Base-by-base conservation (phyloP, 208 protist species). In the Crithidia bombi region DNA sequence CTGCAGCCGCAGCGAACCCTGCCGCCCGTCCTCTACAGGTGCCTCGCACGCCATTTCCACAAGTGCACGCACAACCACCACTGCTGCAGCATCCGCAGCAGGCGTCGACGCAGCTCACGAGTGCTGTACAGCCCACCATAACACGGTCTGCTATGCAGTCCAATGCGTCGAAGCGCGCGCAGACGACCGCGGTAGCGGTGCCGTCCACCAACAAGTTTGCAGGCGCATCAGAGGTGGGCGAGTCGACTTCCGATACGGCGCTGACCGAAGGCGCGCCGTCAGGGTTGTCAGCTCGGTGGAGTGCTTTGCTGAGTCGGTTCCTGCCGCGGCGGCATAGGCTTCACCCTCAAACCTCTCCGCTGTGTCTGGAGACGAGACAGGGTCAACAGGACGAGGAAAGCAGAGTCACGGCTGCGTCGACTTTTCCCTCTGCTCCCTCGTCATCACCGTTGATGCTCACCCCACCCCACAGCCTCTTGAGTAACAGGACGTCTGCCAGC, bases 11-110 rank as follows among this genome's bases (percentile, higher is more conserved):
- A 17, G 19, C 32, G 3, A 9, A 11, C n/a, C n/a, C 9, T 4
- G 23, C 38, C 35, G 43, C 51, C 28, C 57, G 44, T 10, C 56
- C 58, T 21, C 50, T 28, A 25, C 58, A 67, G 25, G 43, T 47
- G 10, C n/a, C 69, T 17, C 68, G 44, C 10, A 30, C 15, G 1
- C 7, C 26, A 32, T 35, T 30, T 0, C 9, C 55, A 10, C 55
- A 50, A 25, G 35, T 51, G 44, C 49, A 11, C n/a, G 9, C 25
- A 19, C 23, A n/a, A 17, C 55, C 21, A 23, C 26, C 55, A 23
- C 43, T 35, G 56, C 46, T 26, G 56, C 57, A 25, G 9, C 17
- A 36, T 17, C 25, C 2, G 52, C 50, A 21, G 14, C n/a, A n/a
- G n/a, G n/a, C n/a, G n/a, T n/a, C n/a, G n/a, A 30, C 30, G 28